Conservation (phyloP, 352 stramenopile species). For the Globisporangium nodosum region DNA sequence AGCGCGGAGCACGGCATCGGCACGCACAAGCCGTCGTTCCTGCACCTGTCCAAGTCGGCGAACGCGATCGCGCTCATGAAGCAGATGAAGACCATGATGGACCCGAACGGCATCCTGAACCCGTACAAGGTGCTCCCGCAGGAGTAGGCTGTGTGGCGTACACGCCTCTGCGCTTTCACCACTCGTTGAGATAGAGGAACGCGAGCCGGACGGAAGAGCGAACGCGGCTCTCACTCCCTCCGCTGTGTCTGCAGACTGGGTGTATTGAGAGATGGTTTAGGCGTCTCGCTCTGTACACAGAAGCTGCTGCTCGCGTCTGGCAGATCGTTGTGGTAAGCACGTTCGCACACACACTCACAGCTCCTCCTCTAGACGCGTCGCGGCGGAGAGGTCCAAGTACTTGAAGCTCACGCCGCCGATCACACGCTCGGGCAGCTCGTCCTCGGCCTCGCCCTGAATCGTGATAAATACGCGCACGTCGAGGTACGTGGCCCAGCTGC, state of each 20-base stretch:
- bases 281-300: background rate
- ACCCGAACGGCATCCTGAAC: conserved; percentile 96
- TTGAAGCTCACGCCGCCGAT: conserved; percentile 52
- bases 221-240: too few relatives aligned
- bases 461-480: conserved; percentile 80
- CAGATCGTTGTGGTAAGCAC: background rate
- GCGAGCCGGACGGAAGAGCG: background rate
- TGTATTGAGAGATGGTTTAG: background rate
- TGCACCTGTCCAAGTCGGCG: conserved; percentile 82
- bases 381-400: conserved; percentile 56
- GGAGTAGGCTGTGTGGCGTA: background rate
- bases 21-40: conserved; percentile 89
- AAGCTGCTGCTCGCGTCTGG: background rate
- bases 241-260: background rate
- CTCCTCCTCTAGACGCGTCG: conserved; percentile 26
- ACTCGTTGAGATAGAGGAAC: background rate
- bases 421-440: conserved; percentile 74
- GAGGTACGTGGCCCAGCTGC: conserved; percentile 67
- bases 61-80: conserved; percentile 89
- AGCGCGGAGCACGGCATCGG: conserved; percentile 97
- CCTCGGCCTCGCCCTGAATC: conserved; percentile 57
- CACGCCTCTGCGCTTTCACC: too few relatives aligned
- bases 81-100: conserved; percentile 92
- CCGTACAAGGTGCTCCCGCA: conserved; percentile 90
- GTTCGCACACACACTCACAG: conserved; percentile 1